A percentile compares a stretch with the other conserved stretches of the same genome.
Conservation (phyloP, 495 filamentous ascomycete genomes). For the Poronia punctata region DNA sequence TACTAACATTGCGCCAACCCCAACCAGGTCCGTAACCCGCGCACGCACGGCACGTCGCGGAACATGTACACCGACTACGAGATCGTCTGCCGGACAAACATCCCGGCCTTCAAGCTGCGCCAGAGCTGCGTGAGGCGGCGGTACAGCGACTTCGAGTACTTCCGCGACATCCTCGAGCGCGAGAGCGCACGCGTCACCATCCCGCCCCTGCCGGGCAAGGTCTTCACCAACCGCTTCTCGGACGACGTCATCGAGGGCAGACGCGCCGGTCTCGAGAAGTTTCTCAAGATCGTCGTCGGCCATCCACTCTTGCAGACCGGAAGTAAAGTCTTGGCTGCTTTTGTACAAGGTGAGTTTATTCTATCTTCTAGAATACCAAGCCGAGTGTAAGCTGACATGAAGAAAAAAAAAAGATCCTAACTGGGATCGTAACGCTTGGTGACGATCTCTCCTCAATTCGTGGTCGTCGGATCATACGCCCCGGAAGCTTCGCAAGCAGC, state of each 20-base stretch:
- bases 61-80: constrained; percentile 99
- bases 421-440: constrained; percentile 78
- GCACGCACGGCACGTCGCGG: constrained; percentile 88
- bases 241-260: constrained; percentile 98
- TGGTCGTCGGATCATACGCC: constrained; percentile 29
- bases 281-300: constrained; percentile 94
- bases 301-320: constrained; percentile 96
- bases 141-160: constrained; percentile 97
- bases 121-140: constrained; percentile 80
- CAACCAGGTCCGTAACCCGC: constrained; percentile 79
- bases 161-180: constrained; percentile 95
- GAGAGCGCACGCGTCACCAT: constrained; percentile 92
- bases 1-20: neutral
- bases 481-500: constrained; percentile 43
- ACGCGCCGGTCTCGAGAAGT: constrained; percentile 84
- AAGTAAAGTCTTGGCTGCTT: constrained; percentile 89
- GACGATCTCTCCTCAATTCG: constrained; percentile 32
- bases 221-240: constrained; percentile 96
- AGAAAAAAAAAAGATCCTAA: constrained; percentile 51
- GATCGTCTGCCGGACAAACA: constrained; percentile 94
- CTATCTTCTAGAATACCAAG: constrained; percentile 13
- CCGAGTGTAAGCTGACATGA: no score
- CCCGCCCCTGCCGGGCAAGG: constrained; percentile 91
- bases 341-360: constrained; percentile 77
- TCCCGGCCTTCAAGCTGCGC: constrained; percentile 90